Evolutionary conservation across 176 grass and related monocot genomes (phyloP).

Genomic region (Pontederia paniculata): DNA sequence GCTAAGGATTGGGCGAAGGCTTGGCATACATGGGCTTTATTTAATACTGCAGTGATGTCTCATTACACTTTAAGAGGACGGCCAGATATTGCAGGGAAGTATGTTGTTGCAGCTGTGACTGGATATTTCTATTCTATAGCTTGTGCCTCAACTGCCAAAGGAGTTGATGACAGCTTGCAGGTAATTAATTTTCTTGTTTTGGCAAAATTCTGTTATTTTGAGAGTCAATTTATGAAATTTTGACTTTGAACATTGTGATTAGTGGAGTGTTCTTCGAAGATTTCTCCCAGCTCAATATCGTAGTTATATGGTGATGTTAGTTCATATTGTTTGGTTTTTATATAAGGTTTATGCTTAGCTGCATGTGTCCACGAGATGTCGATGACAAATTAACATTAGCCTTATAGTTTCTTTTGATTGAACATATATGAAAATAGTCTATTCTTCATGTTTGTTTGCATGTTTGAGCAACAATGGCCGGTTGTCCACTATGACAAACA

Average conservation of each 20-base stretch:
- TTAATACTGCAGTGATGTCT: slow-evolving; percentile 98
- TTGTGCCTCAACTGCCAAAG: slow-evolving; percentile 82
- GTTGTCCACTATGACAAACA: too few species aligned
- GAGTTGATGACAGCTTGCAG: slow-evolving; percentile 95
- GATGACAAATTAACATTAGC: too few species aligned
- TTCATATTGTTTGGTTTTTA: too few species aligned
- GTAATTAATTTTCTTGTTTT: slow-evolving; percentile 25
- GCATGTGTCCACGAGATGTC: too few species aligned
- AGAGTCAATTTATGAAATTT: not conserved
- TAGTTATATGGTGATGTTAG: too few species aligned
- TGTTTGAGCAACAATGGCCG: too few species aligned
- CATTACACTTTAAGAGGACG: slow-evolving; percentile 64
- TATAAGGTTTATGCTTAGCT: too few species aligned
- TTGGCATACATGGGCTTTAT: slow-evolving; percentile 94
- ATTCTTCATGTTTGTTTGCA: too few species aligned
- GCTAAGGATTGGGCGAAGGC: slow-evolving; percentile 92
- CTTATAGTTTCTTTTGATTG: too few species aligned
- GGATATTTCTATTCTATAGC: slow-evolving; percentile 98
- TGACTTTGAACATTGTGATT: not conserved
- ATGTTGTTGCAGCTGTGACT: slow-evolving; percentile 90
- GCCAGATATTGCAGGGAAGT: slow-evolving; percentile 60
- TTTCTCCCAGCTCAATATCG: too few species aligned
- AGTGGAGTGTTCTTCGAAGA: too few species aligned
- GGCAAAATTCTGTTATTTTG: not conserved
- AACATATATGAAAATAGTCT: too few species aligned